Evolutionary conservation across 2,329 filamentous ascomycete genomes (phyloP), one percentile per base, ranked within the genome.

Genomic region (Metarhizium humberi): DNA sequence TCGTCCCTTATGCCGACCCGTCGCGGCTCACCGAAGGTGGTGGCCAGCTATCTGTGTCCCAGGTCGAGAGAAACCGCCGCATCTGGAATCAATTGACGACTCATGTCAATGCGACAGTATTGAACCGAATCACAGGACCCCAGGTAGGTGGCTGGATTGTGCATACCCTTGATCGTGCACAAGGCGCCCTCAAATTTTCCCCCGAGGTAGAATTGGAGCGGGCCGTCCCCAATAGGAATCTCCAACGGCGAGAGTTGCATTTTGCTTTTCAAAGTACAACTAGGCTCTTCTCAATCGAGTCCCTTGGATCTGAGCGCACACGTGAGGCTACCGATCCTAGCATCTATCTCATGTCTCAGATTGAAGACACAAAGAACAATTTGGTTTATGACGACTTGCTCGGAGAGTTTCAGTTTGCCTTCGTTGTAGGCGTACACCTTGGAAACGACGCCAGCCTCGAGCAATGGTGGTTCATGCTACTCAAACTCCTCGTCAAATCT

Each of bases 401-500:
- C 5, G 82, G 81, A 50, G 82, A 86, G 63, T 65, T 85, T 2
- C 82, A 86, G 60, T 79, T 85, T 63, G 75, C 76, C 46, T 86
- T 79, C 61, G 62, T 85, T 4, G 77, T 77, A 0, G 82, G 81
- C 42, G 75, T 78, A 64, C 74, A 81, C 54, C 74, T 85, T 1
- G 77, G 78, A 45, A 86, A 84, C 63, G 69, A 78, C 46, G 73
- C 79, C 8, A 85, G 82, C 60, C 70, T 84, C 47, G 79, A 83
- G 58, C 81, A 86, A 58, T 86, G 82, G 82, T 80, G 76, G 72
- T 74, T 82, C 61, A 73, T 82, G 58, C 65, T 78, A 3, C 72
- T 78, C 43, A 75, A 72, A 50, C 63, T 83, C 38, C 61, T 82
- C 11, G 73, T 85, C 50, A 75, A 75, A 30, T 75, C 79, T 2